Evolutionary conservation across 2,329 filamentous ascomycete genomes (phyloP), one percentile per base, ranked within the genome.

Genomic region (Elsinoe arachidis): DNA sequence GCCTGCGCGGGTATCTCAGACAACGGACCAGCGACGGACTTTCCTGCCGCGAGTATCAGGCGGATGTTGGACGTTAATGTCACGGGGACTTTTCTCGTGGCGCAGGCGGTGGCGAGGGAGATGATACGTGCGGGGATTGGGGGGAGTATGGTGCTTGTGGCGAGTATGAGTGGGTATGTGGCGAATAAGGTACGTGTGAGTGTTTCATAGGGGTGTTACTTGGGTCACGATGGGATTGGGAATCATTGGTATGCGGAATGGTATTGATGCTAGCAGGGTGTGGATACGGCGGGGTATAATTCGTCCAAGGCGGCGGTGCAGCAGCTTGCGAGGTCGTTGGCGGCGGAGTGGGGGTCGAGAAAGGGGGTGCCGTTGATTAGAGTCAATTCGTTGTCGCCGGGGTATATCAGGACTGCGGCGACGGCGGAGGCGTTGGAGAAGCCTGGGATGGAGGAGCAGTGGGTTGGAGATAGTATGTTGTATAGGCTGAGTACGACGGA

Each of bases 231-330:
- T 5, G 9, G 26, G 26, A 30, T 5, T 30, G 26, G 26, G 26
- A n/a, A n/a, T n/a, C n/a, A n/a, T n/a, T n/a, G n/a, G 26, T 30
- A 47, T 30, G 19, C 19, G 6, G 17, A 17, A 26, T 44, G 19
- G 34, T 30, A 47, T 11, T 47, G 23, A 44, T 12, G 6, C 5
- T 3, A 23, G 2, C 7, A 69, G 69, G 72, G 71, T 1, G 68
- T 76, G 38, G 68, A 72, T 21, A 74, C 70, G 3, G 68, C 74
- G 5, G 73, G 70, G 0, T 82, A 82, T 68, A 81, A 80, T 63
- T 72, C 76, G 0, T 79, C 76, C 58, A 82, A 82, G 67, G 74
- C 78, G 0, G 79, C 76, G 0, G 74, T 81, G 2, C 74, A 78
- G 41, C 78, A 81, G 63, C 70, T 81, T 1, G 69, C 71, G 1